Conservation (phyloP, 2,329 filamentous ascomycete genomes). For the Fusarium agapanthi region DNA sequence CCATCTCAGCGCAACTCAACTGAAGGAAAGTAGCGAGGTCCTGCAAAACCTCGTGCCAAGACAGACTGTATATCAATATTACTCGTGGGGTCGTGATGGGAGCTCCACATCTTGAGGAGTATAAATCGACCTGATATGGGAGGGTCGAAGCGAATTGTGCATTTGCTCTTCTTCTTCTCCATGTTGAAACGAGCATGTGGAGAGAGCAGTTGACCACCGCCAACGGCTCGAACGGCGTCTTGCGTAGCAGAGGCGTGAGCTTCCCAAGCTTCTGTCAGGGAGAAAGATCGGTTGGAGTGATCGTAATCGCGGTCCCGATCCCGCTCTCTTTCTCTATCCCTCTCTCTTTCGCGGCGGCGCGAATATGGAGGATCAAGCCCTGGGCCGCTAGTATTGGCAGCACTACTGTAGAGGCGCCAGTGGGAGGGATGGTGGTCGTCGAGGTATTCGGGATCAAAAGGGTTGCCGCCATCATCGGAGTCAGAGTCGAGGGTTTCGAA, state of each 20-base stretch:
- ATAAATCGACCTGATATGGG: slow-evolving; percentile 85
- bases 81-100: slow-evolving; percentile 66
- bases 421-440: slow-evolving; percentile 39
- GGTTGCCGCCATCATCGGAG: slow-evolving; percentile 43
- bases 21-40: slow-evolving; percentile 83
- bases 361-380: slow-evolving; percentile 24
- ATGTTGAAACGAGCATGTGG: slow-evolving; percentile 88
- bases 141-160: slow-evolving; percentile 86
- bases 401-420: slow-evolving; percentile 37
- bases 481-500: slow-evolving; percentile 60
- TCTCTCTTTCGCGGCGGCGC: slow-evolving; percentile 27
- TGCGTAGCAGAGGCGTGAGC: slow-evolving; percentile 63
- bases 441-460: slow-evolving; percentile 43
- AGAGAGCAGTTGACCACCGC: slow-evolving; percentile 68
- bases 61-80: slow-evolving; percentile 94
- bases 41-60: slow-evolving; percentile 83
- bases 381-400: slow-evolving; percentile 15
- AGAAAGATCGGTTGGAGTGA: slow-evolving; percentile 31
- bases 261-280: slow-evolving; percentile 51
- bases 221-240: slow-evolving; percentile 64
- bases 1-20: slow-evolving; percentile 63
- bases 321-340: slow-evolving; percentile 27
- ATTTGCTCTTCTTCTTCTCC: slow-evolving; percentile 81
- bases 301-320: slow-evolving; percentile 27
- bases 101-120: slow-evolving; percentile 89